Conservation (phyloP, 2,329 filamentous ascomycete genomes). For the Fusarium sp. region DNA sequence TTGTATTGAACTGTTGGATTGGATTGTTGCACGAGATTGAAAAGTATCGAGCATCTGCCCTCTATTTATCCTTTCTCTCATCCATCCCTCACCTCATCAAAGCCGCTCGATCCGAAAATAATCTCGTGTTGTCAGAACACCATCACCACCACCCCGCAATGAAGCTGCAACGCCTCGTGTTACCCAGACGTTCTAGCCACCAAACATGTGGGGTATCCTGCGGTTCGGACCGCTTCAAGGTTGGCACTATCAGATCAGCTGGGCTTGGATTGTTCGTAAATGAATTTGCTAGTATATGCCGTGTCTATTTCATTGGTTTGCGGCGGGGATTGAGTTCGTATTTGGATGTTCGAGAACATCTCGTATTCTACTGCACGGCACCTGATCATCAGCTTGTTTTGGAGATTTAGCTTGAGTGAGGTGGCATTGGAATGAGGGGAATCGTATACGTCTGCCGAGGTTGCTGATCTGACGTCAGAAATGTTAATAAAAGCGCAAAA, state of each 20-base stretch:
- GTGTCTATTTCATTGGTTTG: background rate
- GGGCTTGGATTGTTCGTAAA: background rate
- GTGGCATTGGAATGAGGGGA: background rate
- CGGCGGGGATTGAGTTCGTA: background rate
- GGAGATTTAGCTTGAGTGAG: too few species aligned
- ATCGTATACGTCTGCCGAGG: background rate
- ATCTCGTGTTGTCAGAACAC: background rate
- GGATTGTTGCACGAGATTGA: background rate
- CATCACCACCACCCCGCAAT: background rate
- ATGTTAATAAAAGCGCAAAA: too few species aligned
- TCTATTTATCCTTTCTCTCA: background rate
- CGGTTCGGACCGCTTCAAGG: background rate
- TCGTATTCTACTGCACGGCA: background rate
- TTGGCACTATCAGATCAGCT: constrained; percentile 1
- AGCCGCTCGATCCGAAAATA: background rate
- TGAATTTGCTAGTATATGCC: background rate
- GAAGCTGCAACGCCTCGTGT: background rate
- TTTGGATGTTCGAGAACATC: background rate
- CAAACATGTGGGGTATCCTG: background rate
- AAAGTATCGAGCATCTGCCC: background rate
- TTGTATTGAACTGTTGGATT: background rate
- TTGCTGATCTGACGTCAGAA: background rate
- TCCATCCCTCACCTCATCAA: background rate
- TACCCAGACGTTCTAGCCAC: background rate
- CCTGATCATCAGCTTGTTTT: background rate